Evolutionary conservation across 305 asterid genomes (phyloP), one percentile per base, ranked within the genome.

Genomic region (Stenogyne calaminthoides): DNA sequence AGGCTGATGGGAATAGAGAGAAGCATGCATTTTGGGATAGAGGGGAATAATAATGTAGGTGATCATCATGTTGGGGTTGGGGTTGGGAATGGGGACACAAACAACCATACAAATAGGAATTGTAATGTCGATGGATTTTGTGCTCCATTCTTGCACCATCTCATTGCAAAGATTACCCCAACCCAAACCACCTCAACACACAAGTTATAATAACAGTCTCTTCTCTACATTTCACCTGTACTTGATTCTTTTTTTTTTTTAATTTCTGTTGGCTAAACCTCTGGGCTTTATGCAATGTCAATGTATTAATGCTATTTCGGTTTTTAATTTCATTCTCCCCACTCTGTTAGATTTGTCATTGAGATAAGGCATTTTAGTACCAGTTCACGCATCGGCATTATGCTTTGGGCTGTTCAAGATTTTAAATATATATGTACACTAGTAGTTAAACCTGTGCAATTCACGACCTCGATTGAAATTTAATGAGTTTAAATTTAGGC

Each of bases 1-100:
- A 74, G 85, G 70, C 81, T 90, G 10, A 85, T 90, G 6, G 97
- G 97, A 65, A 75, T 87, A 9, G 80, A 57, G 69, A 68, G 88
- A 2, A 72, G 42, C 60, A 81, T 18, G 59, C 12, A 52, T 49
- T 5, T 8, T n/a, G 27, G 59, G 18, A 52, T 3, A 77, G 36
- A 70, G 78, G 70, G 77, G 80, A 64, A 69, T 62, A 19, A 40
- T 54, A n/a, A 29, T 7, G 49, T 59, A 58, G 56, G 76, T 9
- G 71, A 27, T 36, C 19, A 14, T 22, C n/a, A 15, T 5, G 29
- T 4, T 25, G n/a, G n/a, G n/a, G n/a, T n/a, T n/a, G n/a, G n/a
- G n/a, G n/a, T n/a, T n/a, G n/a, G n/a, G n/a, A n/a, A n/a, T n/a
- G n/a, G n/a, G n/a, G 29, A 25, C 29, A 2, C 29, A 25, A 25